Base-by-base conservation (phyloP, 495 filamentous ascomycete genomes). In the Pyrenula massariospora region DNA sequence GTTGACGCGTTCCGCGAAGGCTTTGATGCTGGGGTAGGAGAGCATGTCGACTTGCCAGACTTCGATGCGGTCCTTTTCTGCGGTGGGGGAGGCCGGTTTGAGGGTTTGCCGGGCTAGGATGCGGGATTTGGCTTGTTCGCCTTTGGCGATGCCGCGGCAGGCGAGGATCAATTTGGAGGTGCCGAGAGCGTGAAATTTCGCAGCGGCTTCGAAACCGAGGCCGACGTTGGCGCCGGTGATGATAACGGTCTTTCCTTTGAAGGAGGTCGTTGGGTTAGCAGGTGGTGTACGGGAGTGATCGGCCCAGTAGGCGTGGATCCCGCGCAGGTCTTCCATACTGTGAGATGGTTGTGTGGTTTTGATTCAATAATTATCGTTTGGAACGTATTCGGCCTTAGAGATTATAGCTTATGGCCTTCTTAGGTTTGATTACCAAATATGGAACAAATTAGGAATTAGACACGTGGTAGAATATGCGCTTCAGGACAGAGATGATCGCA, bases 21-120 rank as follows among this genome's bases (percentile, higher is more conserved):
- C 50, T 52, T 70, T 64, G 56, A 71, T 62, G 12, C 68, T 70
- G 3, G 59, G 52, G 25, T 72, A 70, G 47, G 55, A 61, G 22
- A 60, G 59, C 54, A 74, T 66, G 53, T 72, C 70, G 15, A 73
- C 53, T 1, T 62, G 60, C 66, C 66, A 70, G 42, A 74, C 65
- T 54, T 72, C 66, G 19, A 69, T 65, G n/a, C 71, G 66, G 42
- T 55, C 52, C 10, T 56, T 24, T 2, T 64, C 60, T 21, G 64
- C 56, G 3, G 74, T 69, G 5, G 69, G 21, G 50, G n/a, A 31
- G 50, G 50, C 8, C 8, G 50, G 20, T 5, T 21, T 52, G 20
- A 10, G 50, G 50, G 8, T 20, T 21, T 31, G 3, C 19, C 22
- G 62, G 0, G 58, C 21, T 20, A 56, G 50, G 52, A 77, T 68